Evolutionary conservation across 352 stramenopile genomes (phyloP).

Genomic region (Lagenidium sp.): DNA sequence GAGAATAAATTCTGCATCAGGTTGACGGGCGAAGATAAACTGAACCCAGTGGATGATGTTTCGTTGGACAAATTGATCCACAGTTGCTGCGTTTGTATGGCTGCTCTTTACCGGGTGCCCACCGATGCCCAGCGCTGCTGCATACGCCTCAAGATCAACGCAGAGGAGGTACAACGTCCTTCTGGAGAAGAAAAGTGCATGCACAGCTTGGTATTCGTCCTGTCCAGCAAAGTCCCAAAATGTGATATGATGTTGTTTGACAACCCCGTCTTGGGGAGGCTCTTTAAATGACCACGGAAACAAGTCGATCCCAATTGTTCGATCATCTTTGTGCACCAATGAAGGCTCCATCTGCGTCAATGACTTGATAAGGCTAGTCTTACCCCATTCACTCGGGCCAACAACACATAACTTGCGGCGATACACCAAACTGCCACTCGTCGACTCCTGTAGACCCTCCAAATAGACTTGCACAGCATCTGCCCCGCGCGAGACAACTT

Average conservation of each 20-base stretch:
- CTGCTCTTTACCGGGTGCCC: not conserved
- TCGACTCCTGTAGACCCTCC: not conserved
- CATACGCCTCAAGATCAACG: not conserved
- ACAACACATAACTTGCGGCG: not conserved
- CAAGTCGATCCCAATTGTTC: not conserved
- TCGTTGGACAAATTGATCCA: not conserved
- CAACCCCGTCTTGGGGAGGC: too few species aligned
- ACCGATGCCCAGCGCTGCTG: not conserved
- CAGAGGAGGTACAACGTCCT: conserved; percentile 6
- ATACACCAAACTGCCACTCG: not conserved
- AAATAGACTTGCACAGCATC: not conserved
- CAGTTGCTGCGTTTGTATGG: not conserved
- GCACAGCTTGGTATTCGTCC: conserved; percentile 2
- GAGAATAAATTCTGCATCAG: not conserved
- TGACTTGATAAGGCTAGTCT: not conserved
- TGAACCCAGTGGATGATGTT: not conserved
- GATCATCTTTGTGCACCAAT: not conserved
- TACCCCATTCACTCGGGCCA: not conserved
- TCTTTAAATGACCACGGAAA: not conserved
- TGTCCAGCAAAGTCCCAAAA: conserved; percentile 14
- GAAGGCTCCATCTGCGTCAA: not conserved
- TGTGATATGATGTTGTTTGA: conserved; percentile 1
- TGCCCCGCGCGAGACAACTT: not conserved
- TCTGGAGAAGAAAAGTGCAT: conserved; percentile 6
- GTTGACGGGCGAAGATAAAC: not conserved